These are phyloP conservation scores for Aspergillus novoparasiticus DNA, from an alignment of 2,329 filamentous ascomycete species.

Conservation along the genomic window DNA sequence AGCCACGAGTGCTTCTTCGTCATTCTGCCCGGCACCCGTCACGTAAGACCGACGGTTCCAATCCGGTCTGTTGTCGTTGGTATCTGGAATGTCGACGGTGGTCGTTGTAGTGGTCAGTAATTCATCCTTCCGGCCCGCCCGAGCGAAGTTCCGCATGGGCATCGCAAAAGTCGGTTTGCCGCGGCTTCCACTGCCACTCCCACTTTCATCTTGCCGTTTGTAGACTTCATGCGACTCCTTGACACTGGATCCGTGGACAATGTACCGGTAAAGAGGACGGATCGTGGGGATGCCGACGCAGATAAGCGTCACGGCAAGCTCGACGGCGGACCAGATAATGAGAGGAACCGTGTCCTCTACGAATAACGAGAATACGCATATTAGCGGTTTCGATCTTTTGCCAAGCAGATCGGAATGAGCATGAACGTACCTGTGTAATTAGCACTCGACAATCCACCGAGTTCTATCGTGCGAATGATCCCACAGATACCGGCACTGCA, in stretches of 20 bases:
- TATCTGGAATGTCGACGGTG: neutral
- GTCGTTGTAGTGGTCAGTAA: neutral
- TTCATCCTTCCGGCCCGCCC: neutral
- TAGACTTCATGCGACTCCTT: conserved; percentile 6
- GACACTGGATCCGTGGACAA: conserved; percentile 16
- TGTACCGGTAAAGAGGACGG: conserved; percentile 26
- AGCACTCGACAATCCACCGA: conserved; percentile 17
- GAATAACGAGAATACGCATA: too few species aligned
- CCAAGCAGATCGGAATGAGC: neutral
- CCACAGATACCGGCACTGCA: conserved; percentile 19
- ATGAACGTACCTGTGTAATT: conserved; percentile 21
- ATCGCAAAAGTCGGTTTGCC: neutral
- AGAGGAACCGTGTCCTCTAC: conserved; percentile 27
- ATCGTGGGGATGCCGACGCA: conserved; percentile 32
- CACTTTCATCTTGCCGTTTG: neutral
- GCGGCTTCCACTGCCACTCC: neutral
- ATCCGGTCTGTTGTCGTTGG: neutral
- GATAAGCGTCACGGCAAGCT: conserved; percentile 27
- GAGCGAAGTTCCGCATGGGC: neutral
- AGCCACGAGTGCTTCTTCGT: neutral
- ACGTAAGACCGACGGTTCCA: neutral
- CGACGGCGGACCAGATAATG: conserved; percentile 27
- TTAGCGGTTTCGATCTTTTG: neutral
- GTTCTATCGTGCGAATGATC: conserved; percentile 19
- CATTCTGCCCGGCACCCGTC: neutral